phyloP scores from a whole-genome alignment of 2,329 filamentous ascomycete species.

The Paraphoma sp. region DNA sequence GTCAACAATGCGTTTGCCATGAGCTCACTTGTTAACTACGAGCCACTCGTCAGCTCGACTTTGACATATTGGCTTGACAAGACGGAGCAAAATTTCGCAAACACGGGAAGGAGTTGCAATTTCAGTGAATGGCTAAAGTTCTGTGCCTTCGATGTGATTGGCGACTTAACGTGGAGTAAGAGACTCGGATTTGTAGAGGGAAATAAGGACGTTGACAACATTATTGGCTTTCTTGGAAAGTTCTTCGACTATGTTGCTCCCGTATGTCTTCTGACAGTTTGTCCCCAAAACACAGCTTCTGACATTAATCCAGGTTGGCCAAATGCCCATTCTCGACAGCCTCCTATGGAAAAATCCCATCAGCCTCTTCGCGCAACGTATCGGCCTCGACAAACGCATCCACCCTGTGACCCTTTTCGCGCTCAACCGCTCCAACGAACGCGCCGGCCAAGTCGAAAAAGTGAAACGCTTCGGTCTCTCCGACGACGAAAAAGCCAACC shows the following conservation, averaged over 20 bases:
- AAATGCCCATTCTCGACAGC: conserved; percentile 75
- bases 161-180: conserved; percentile 78
- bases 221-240: conserved; percentile 68
- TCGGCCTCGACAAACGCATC: conserved; percentile 70
- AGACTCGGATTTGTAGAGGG: conserved; percentile 77
- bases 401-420: conserved; percentile 79
- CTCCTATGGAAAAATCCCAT: conserved; percentile 78
- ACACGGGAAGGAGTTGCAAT: conserved; percentile 60
- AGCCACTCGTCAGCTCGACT: conserved; percentile 79
- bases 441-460: conserved; percentile 61
- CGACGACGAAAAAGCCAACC: conserved; percentile 36
- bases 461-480: conserved; percentile 52
- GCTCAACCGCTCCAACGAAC: conserved; percentile 69
- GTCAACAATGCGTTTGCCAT: conserved; percentile 81
- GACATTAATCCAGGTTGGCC: conserved; percentile 63
- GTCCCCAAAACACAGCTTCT: conserved; percentile 4
- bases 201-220: conserved; percentile 77
- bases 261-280: conserved; percentile 51
- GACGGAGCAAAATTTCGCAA: conserved; percentile 52
- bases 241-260: conserved; percentile 76
- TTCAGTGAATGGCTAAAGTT: conserved; percentile 78
- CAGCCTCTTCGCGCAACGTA: conserved; percentile 70
- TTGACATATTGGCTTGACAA: conserved; percentile 71
- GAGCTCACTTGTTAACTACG: conserved; percentile 78
- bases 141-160: conserved; percentile 83